Evolutionary conservation across 2,329 filamentous ascomycete genomes (phyloP), one percentile per base, ranked within the genome.

Genomic region (Fusarium concolor): DNA sequence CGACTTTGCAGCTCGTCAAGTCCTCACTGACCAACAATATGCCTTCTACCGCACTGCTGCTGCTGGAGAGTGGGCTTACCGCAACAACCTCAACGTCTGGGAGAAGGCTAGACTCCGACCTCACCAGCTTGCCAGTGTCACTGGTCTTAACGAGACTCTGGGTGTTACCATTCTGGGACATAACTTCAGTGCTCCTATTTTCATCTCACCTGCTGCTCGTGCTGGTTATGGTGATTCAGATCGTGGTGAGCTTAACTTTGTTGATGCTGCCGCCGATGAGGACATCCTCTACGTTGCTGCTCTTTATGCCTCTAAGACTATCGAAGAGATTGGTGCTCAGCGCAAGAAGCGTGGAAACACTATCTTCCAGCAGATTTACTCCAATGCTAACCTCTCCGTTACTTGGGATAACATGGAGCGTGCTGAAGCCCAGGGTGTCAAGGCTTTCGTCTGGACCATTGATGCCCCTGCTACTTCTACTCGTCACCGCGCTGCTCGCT

Each of bases 61-160:
- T 10, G 83, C 80, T 5, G 82, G 82, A 45, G 83, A 85, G 70
- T 85, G 81, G 82, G 68, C 80, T 1, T 85, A 86, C 78, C 79
- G 83, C 46, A 82, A 85, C 75, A 85, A 85, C 71, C 78, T 86
- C 8, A 82, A 85, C 56, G 78, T 83, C 39, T 86, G 79, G 78
- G 73, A 79, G 37, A 81, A 83, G 60, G 81, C 80, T 52, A 77
- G 79, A 39, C 74, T 85, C 26, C 77, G 83, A 39, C 80, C 82
- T 61, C 70, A 71, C 11, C 68, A 74, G n/a, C 70, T 74, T 2
- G 71, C 69, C 10, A 68, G 51, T 56, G 79, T 84, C 41, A 71
- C 70, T 10, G 70, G 71, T 14, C 70, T 79, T 20, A 79, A 80
- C 37, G 68, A 76, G 53, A 78, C 77, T 3, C 61, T 81, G 12